phyloP scores from a whole-genome alignment of 2,329 filamentous ascomycete genomes.

The Cordyceps farinosa region DNA sequence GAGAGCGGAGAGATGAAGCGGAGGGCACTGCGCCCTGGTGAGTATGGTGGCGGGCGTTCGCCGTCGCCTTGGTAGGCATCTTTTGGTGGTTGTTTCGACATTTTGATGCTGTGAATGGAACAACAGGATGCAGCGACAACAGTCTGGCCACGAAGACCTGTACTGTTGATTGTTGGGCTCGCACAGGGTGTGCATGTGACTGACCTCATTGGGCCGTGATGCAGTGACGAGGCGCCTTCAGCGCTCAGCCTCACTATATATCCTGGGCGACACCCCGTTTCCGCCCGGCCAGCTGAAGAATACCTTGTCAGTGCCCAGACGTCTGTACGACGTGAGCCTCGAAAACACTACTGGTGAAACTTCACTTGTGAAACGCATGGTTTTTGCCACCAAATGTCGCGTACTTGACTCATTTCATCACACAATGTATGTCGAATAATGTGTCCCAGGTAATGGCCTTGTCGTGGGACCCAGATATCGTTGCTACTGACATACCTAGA shows the following conservation, averaged over 20 bases:
- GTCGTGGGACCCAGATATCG: too few relatives aligned
- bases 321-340: too few relatives aligned
- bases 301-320: neutral
- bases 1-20: conserved; percentile 1
- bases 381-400: too few relatives aligned
- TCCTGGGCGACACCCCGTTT: neutral
- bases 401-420: too few relatives aligned
- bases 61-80: neutral
- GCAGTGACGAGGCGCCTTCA: neutral
- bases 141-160: too few relatives aligned
- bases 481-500: too few relatives aligned
- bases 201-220: conserved; percentile 2
- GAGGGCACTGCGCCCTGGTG: neutral
- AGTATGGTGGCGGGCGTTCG: conserved; percentile 12
- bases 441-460: too few relatives aligned
- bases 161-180: neutral
- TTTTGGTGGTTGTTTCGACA: neutral
- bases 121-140: neutral
- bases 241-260: conserved; percentile 1
- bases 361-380: too few relatives aligned
- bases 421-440: too few relatives aligned
- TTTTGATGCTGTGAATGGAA: neutral
- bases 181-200: neutral
- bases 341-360: too few relatives aligned
- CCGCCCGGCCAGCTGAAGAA: neutral